These are phyloP conservation scores for Pestalotiopsis sp. DNA, from an alignment of 2,329 filamentous ascomycete genomes.

Conservation along the genomic window DNA sequence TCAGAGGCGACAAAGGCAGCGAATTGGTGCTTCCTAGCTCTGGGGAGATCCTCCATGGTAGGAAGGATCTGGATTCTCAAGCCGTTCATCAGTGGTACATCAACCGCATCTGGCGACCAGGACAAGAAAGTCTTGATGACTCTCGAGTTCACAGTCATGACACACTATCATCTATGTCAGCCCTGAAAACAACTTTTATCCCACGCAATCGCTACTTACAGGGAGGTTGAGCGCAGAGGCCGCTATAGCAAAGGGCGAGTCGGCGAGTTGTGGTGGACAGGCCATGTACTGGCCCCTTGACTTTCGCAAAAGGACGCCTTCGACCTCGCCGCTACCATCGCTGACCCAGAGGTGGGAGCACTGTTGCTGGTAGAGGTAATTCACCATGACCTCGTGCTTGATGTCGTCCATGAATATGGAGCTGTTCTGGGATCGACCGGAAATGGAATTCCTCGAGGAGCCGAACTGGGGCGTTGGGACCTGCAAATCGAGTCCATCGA, in stretches of 20 bases:
- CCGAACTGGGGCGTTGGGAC: slow-evolving; percentile 49
- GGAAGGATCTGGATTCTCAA: slow-evolving; percentile 77
- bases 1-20: slow-evolving; percentile 77
- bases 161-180: slow-evolving; percentile 51
- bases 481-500: slow-evolving; percentile 50
- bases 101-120: slow-evolving; percentile 71
- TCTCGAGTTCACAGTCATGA: slow-evolving; percentile 79
- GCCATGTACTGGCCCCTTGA: slow-evolving; percentile 70
- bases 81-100: slow-evolving; percentile 76
- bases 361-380: slow-evolving; percentile 80
- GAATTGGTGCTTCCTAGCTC: slow-evolving; percentile 77
- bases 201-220: slow-evolving; percentile 41
- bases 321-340: slow-evolving; percentile 66
- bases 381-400: slow-evolving; percentile 82
- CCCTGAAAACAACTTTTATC: too few species aligned
- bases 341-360: slow-evolving; percentile 74
- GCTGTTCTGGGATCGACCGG: slow-evolving; percentile 46
- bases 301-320: slow-evolving; percentile 75
- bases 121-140: slow-evolving; percentile 78
- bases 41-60: slow-evolving; percentile 68
- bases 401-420: slow-evolving; percentile 69
- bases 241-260: slow-evolving; percentile 64
- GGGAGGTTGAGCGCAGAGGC: slow-evolving; percentile 72
- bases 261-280: slow-evolving; percentile 66
- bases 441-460: slow-evolving; percentile 55